A percentile compares a stretch with the other conserved stretches of the same genome.
These are phyloP conservation scores for Cryptomeria japonica DNA, from an alignment of 75 land plant species.

Conservation along the genomic window DNA sequence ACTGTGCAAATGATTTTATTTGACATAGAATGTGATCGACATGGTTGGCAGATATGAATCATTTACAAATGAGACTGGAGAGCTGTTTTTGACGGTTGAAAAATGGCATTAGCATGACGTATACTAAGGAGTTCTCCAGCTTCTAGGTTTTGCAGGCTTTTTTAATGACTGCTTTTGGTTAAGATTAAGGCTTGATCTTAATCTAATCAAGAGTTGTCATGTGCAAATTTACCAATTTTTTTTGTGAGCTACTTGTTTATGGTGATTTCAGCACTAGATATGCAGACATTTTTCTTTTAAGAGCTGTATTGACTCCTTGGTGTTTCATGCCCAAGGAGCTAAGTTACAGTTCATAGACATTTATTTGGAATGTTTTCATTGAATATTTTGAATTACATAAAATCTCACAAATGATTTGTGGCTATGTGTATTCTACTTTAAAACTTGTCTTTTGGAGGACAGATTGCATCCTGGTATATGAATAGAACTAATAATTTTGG, in stretches of 20 bases:
- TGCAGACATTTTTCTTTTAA: not conserved
- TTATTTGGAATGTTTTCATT: not conserved
- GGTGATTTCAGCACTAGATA: not conserved
- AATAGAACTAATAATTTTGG: not conserved
- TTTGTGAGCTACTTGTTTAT: not conserved
- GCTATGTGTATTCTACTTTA: not conserved
- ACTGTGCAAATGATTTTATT: not conserved
- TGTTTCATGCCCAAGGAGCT: not conserved
- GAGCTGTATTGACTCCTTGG: not conserved
- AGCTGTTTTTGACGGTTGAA: not conserved
- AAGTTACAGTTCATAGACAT: not conserved
- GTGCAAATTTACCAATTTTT: not conserved
- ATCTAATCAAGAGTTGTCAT: not conserved
- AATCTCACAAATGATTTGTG: not conserved
- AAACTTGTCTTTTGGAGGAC: not conserved
- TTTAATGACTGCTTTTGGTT: not conserved
- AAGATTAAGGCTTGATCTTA: not conserved
- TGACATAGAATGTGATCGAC: not conserved
- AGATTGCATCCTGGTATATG: not conserved
- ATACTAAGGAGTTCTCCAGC: not conserved
- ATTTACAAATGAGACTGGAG: conserved; percentile 3
- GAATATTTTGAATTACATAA: not conserved
- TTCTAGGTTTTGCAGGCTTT: not conserved
- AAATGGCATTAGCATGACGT: not conserved
- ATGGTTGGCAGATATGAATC: not conserved